Evolutionary conservation across 768 basidiomycete species (phyloP), one percentile per base, ranked within the genome.

Genomic region (Clitopilus passeckerianus): DNA sequence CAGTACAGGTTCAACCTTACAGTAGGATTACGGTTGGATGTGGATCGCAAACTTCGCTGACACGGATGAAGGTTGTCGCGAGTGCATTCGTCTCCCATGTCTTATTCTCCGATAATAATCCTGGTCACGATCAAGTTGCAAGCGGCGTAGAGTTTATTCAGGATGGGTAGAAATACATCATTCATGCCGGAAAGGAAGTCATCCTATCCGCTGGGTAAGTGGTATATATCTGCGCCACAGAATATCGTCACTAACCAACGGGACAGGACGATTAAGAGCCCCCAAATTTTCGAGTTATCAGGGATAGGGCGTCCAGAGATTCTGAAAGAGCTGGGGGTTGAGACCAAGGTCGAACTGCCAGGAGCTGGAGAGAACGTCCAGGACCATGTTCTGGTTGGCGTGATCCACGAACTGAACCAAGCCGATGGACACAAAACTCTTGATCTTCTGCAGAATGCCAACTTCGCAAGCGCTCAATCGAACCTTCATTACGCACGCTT

Each of bases 181-280:
- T 78, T 30, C 67, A 71, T 27, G 80, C 78, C 12, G 68, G 64
- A 53, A 77, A 76, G 57, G 84, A 86, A 67, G 82, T 85, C 30
- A 77, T 86, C 53, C 67, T 85, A 1, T 72, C 69, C 41, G 73
- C 76, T 5, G 79, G 78, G 75, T 76, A 64, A 30, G 59, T 7
- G 43, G 3, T 23, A 23, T 24, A 34, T 37, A 6, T 12, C 35
- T 41, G 18, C n/a, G 35, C 2, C 7, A 18, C 5, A n/a, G 34
- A 15, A 20, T 61, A 9, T n/a, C n/a, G n/a, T n/a, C n/a, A 55
- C 37, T 22, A 5, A n/a, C 1, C 23, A 5, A 9, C n/a, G 18
- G 23, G 57, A 10, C n/a, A 64, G 66, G 5, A 34, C 65, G 2
- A 43, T 62, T 10, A 62, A 64, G 52, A 55, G 50, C 14, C 65